A percentile compares a stretch with the other conserved stretches of the same genome.
These are phyloP conservation scores for Nicotiana rustica DNA, from an alignment of 305 asterid genomes.

Conservation along the genomic window DNA sequence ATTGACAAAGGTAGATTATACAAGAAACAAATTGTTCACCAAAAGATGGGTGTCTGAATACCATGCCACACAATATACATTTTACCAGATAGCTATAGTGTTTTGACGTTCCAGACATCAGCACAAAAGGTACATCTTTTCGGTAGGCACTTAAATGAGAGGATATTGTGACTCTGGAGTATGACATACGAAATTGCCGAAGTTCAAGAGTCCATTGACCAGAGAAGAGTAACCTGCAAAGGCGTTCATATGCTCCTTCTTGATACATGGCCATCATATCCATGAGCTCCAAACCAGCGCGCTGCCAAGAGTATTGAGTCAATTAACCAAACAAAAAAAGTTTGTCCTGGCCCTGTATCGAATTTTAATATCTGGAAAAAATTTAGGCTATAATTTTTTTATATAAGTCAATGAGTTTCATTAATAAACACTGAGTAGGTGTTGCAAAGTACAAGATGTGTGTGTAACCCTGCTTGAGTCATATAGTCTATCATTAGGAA, in stretches of 20 bases:
- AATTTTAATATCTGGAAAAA: background rate
- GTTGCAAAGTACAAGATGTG: no score
- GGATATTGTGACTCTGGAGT: background rate
- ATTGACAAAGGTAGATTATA: constrained; percentile 10
- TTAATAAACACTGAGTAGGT: no score
- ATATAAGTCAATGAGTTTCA: no score
- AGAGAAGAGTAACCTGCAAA: constrained; percentile 77
- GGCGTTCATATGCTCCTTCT: constrained; percentile 98
- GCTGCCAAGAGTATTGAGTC: constrained; percentile 66
- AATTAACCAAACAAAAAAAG: constrained; percentile 32
- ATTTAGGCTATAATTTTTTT: no score
- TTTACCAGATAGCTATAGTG: constrained; percentile 23
- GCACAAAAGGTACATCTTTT: background rate
- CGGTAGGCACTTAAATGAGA: background rate
- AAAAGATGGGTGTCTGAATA: constrained; percentile 4
- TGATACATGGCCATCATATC: constrained; percentile 99
- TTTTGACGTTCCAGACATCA: constrained; percentile 20
- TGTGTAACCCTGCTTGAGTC: no score
- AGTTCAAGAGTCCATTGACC: constrained; percentile 30
- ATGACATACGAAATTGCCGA: constrained; percentile 1
- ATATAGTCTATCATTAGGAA: background rate
- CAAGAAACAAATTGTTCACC: background rate
- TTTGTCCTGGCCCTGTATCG: background rate
- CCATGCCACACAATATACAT: background rate
- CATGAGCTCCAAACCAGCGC: constrained; percentile 99